A percentile compares a stretch with the other conserved stretches of the same genome.
These are phyloP conservation scores for Miamiensis avidus DNA, from an alignment of 169 alveolate species.

Conservation along the genomic window DNA sequence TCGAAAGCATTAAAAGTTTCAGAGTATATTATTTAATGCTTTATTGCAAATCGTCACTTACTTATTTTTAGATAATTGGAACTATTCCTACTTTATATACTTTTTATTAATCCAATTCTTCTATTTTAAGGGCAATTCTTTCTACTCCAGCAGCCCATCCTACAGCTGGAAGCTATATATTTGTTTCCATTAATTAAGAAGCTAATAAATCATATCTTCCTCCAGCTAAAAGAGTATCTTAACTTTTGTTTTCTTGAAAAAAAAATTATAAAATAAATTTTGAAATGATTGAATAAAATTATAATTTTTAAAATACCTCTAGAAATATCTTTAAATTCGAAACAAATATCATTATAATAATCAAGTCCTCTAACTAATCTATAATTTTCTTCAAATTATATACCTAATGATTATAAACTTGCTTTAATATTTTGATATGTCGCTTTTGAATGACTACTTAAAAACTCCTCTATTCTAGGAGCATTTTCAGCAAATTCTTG, in stretches of 20 bases:
- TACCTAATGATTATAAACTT: background rate
- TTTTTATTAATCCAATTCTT: background rate
- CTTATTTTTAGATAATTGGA: background rate
- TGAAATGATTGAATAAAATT: too few species aligned
- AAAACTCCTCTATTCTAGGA: conserved; percentile 20
- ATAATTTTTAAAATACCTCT: background rate
- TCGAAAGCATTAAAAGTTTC: too few species aligned
- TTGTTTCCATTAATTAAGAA: background rate
- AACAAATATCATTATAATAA: background rate
- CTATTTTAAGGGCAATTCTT: background rate
- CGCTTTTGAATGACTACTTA: background rate
- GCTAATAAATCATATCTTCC: background rate
- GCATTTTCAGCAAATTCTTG: background rate
- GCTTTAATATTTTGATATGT: too few species aligned
- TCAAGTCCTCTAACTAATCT: background rate
- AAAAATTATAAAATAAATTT: too few species aligned
- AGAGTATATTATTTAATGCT: too few species aligned
- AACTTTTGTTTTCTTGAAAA: too few species aligned
- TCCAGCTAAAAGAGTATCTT: too few species aligned
- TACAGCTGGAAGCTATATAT: background rate
- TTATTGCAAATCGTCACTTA: too few species aligned
- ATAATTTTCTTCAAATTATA: background rate
- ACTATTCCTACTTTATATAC: background rate
- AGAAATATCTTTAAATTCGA: background rate
- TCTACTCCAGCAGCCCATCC: background rate